Percentiles rank a stretch among this genome's conserved stretches.
These are phyloP conservation scores for Echites panduratus DNA, from an alignment of 257 asterid genomes.

Conservation along the genomic window DNA sequence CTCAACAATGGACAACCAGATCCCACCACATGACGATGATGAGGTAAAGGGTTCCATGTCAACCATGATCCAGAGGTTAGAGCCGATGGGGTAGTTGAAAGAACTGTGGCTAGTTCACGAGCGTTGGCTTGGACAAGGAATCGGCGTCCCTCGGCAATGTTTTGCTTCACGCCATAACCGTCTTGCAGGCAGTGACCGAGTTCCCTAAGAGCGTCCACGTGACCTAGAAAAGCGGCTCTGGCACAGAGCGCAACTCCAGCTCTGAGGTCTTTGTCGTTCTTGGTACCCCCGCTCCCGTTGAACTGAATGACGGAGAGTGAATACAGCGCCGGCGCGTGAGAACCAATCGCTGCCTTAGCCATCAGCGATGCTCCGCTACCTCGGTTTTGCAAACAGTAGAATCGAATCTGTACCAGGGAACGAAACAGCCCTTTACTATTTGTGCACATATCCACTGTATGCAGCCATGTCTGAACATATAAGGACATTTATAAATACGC, in stretches of 20 bases:
- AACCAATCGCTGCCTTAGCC: constrained; percentile 88
- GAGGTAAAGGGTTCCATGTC: constrained; percentile 38
- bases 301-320: constrained; percentile 79
- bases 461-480: neutral
- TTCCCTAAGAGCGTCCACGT: constrained; percentile 86
- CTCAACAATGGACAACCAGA: constrained; percentile 63
- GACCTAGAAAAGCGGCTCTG: constrained; percentile 79
- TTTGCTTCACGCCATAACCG: constrained; percentile 83
- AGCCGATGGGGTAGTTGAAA: constrained; percentile 36
- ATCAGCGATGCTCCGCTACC: constrained; percentile 76
- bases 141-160: constrained; percentile 74
- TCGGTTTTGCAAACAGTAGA: constrained; percentile 72
- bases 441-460: neutral
- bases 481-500: neutral
- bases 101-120: constrained; percentile 70
- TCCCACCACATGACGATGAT: constrained; percentile 37
- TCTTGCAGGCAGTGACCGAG: constrained; percentile 98
- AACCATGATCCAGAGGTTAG: constrained; percentile 55
- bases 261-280: constrained; percentile 67
- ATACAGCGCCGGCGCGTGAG: constrained; percentile 81
- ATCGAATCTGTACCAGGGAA: constrained; percentile 55
- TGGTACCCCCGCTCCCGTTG: constrained; percentile 92
- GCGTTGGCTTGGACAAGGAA: constrained; percentile 82
- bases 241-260: constrained; percentile 89
- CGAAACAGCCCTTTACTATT: constrained; percentile 14